A percentile compares a stretch with the other conserved stretches of the same genome.
phyloP scores from a whole-genome alignment of 1,139 yeast genomes.

The Protomyces pachydermus region DNA sequence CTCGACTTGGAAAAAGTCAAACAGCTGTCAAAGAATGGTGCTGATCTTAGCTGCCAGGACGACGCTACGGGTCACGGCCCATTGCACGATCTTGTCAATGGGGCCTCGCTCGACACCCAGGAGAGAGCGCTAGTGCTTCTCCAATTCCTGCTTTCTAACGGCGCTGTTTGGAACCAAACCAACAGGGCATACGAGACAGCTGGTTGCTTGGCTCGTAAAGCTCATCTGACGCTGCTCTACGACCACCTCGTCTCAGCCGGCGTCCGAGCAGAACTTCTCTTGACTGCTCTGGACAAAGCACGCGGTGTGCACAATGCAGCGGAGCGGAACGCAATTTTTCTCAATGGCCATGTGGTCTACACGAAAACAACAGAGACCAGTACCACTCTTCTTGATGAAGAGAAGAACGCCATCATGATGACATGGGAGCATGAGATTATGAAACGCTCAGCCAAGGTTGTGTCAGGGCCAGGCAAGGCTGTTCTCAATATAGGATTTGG shows the following conservation, averaged over 20 bases:
- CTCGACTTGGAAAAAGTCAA: slow-evolving; percentile 13
- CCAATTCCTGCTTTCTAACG: slow-evolving; percentile 10
- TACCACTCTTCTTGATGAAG: slow-evolving; percentile 64
- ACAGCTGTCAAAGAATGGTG: slow-evolving; percentile 8
- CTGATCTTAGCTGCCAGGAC: slow-evolving; percentile 26
- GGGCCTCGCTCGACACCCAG: background rate
- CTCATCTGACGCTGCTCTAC: slow-evolving; percentile 41
- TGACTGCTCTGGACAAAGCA: slow-evolving; percentile 55
- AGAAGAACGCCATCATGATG: slow-evolving; percentile 84
- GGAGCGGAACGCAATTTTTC: slow-evolving; percentile 55
- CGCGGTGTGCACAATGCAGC: slow-evolving; percentile 36
- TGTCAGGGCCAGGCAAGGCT: slow-evolving; percentile 42
- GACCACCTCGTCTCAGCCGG: slow-evolving; percentile 73
- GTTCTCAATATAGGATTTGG: slow-evolving; percentile 90
- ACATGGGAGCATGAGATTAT: slow-evolving; percentile 85
- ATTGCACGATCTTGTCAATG: slow-evolving; percentile 16
- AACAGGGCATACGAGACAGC: slow-evolving; percentile 44
- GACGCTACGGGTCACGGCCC: slow-evolving; percentile 25
- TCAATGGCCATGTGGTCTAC: slow-evolving; percentile 64
- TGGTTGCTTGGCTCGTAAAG: slow-evolving; percentile 41
- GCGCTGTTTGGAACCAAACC: slow-evolving; percentile 37
- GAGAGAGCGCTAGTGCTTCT: background rate
- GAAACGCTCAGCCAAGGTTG: slow-evolving; percentile 69
- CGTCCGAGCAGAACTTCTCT: slow-evolving; percentile 76
- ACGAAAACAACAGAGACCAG: slow-evolving; percentile 56